A percentile compares a stretch with the other conserved stretches of the same genome.
phyloP scores from a whole-genome alignment of 257 asterid species.

The Salvia hispanica region DNA sequence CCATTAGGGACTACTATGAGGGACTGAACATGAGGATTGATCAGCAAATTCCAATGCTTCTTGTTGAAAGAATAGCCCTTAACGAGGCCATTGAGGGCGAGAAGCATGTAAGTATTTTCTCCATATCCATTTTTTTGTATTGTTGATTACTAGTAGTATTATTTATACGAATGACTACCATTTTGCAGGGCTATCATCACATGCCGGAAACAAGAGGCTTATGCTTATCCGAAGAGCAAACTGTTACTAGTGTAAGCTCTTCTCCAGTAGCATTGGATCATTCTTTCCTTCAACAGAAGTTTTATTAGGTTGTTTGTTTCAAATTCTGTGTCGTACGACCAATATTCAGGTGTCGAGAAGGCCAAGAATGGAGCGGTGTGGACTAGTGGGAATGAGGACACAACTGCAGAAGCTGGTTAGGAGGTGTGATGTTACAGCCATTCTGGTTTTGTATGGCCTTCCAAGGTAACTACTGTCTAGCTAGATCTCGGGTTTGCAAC shows the following conservation, averaged over 20 bases:
- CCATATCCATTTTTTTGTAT: not conserved
- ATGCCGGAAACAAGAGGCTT: slow-evolving; percentile 98
- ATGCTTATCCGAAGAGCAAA: slow-evolving; percentile 97
- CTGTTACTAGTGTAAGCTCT: slow-evolving; percentile 80
- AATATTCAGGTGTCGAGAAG: slow-evolving; percentile 63
- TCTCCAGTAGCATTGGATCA: slow-evolving; percentile 20
- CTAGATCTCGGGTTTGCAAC: not conserved
- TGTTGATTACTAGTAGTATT: no score
- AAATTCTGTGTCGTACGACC: not conserved
- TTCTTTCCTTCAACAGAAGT: slow-evolving; percentile 5
- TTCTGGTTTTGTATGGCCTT: slow-evolving; percentile 90
- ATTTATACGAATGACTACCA: not conserved
- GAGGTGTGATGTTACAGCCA: slow-evolving; percentile 94
- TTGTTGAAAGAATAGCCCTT: slow-evolving; percentile 92
- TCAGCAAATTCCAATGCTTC: slow-evolving; percentile 96
- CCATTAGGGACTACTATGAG: slow-evolving; percentile 94
- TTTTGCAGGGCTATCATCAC: slow-evolving; percentile 85
- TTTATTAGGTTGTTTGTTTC: not conserved
- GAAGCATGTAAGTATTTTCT: slow-evolving; percentile 55
- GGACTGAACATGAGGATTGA: slow-evolving; percentile 94
- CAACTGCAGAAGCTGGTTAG: slow-evolving; percentile 81
- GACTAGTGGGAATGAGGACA: slow-evolving; percentile 78
- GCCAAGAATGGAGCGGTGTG: slow-evolving; percentile 79
- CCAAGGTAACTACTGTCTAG: slow-evolving; percentile 64
- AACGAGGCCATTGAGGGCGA: slow-evolving; percentile 99